Evolutionary conservation across 1,284 basidiomycete genomes (phyloP).

Genomic region (Agroathelia rolfsii): DNA sequence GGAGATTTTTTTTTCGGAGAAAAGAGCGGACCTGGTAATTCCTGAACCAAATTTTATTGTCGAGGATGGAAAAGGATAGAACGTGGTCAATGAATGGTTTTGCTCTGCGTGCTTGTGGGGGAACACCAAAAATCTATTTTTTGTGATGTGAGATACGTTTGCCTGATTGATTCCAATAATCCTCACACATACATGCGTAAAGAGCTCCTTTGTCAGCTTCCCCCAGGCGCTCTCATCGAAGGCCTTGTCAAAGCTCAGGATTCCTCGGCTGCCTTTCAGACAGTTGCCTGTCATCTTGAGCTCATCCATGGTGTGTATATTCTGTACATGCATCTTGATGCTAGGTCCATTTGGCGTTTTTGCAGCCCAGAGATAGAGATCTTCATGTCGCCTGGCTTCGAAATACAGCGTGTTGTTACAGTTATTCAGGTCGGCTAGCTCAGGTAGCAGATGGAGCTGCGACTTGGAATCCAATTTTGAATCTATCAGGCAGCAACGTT

Average conservation of each 20-base stretch:
- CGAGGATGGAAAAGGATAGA: slow-evolving; percentile 90
- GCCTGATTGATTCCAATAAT: slow-evolving; percentile 1
- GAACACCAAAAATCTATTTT: slow-evolving; percentile 87
- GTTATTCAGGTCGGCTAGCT: slow-evolving; percentile 95
- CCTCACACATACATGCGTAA: slow-evolving; percentile 77
- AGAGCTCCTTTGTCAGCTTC: slow-evolving; percentile 85
- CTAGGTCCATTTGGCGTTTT: slow-evolving; percentile 98
- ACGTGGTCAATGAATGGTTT: slow-evolving; percentile 99
- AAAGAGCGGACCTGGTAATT: slow-evolving; percentile 77
- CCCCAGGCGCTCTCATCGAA: slow-evolving; percentile 91
- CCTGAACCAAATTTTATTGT: slow-evolving; percentile 98
- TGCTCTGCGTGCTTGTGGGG: slow-evolving; percentile 76
- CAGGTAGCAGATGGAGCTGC: slow-evolving; percentile 87
- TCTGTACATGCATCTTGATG: slow-evolving; percentile 96
- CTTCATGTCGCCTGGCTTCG: slow-evolving; percentile 91
- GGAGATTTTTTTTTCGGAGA: neutral
- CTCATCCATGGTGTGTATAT: slow-evolving; percentile 99
- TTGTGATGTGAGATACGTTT: slow-evolving; percentile 11
- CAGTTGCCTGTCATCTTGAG: slow-evolving; percentile 99
- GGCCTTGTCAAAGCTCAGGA: slow-evolving; percentile 86
- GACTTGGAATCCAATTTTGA: slow-evolving; percentile 97
- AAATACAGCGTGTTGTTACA: slow-evolving; percentile 99
- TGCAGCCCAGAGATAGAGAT: slow-evolving; percentile 94
- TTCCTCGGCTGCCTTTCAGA: slow-evolving; percentile 87
- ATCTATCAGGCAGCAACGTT: slow-evolving; percentile 48